These are phyloP conservation scores for Cenococcum geophilum DNA, from an alignment of 495 filamentous ascomycete genomes.

Conservation along the genomic window DNA sequence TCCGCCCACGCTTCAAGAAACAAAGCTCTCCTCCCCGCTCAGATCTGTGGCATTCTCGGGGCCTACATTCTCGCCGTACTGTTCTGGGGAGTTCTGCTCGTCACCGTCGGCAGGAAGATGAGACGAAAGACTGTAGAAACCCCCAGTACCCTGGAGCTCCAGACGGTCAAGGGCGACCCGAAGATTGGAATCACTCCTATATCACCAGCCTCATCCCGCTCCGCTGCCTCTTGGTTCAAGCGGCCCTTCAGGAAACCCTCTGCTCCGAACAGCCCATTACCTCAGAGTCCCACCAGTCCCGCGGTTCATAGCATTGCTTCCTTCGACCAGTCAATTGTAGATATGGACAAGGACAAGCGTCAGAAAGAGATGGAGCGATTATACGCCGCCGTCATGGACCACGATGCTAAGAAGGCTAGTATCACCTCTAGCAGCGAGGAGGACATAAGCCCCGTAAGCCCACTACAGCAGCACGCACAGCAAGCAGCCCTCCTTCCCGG, in stretches of 20 bases:
- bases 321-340: slow-evolving; percentile 70
- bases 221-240: slow-evolving; percentile 42
- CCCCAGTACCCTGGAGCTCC: slow-evolving; percentile 45
- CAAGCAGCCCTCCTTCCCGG: no score
- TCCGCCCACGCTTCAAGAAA: slow-evolving; percentile 53
- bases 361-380: slow-evolving; percentile 80
- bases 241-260: slow-evolving; percentile 27
- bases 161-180: slow-evolving; percentile 63
- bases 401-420: slow-evolving; percentile 59
- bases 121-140: slow-evolving; percentile 49
- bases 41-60: slow-evolving; percentile 73
- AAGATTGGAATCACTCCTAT: slow-evolving; percentile 35
- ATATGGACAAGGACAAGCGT: slow-evolving; percentile 62
- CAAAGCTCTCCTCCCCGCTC: slow-evolving; percentile 56
- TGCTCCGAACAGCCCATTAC: slow-evolving; percentile 39
- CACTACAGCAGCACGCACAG: slow-evolving; percentile 16
- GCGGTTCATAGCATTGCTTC: slow-evolving; percentile 46
- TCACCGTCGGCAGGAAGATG: slow-evolving; percentile 57
- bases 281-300: slow-evolving; percentile 30
- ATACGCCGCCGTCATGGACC: slow-evolving; percentile 86
- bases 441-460: slow-evolving; percentile 12
- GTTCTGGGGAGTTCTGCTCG: slow-evolving; percentile 58
- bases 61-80: slow-evolving; percentile 71
- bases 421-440: slow-evolving; percentile 7
- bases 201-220: slow-evolving; percentile 35